These are phyloP conservation scores for Knoxdaviesia proteae DNA, from an alignment of 2,329 filamentous ascomycete genomes.

Conservation along the genomic window DNA sequence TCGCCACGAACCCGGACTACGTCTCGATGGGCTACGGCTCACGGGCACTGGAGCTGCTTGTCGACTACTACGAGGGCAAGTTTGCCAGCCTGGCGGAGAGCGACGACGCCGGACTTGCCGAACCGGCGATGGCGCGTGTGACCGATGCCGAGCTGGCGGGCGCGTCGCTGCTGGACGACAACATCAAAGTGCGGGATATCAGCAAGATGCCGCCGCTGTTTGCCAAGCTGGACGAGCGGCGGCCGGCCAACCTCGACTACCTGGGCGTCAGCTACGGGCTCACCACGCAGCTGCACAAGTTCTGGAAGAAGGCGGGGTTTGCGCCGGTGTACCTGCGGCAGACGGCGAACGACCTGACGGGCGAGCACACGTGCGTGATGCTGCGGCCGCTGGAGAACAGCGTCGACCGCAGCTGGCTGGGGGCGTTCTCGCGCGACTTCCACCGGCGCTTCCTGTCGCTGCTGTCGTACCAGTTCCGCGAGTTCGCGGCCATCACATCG, in stretches of 20 bases:
- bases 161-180: conserved; percentile 60
- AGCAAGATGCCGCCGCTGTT: conserved; percentile 86
- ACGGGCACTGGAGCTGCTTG: conserved; percentile 66
- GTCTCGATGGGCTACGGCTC: conserved; percentile 83
- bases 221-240: conserved; percentile 64
- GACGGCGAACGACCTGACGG: conserved; percentile 87
- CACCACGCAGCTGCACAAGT: conserved; percentile 72
- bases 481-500: conserved; percentile 58
- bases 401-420: conserved; percentile 65
- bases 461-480: conserved; percentile 78
- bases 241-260: conserved; percentile 68
- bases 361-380: conserved; percentile 97
- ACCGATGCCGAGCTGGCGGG: conserved; percentile 66
- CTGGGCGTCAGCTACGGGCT: conserved; percentile 89
- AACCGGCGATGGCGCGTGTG: conserved; percentile 52
- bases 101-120: conserved; percentile 24
- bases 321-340: conserved; percentile 84
- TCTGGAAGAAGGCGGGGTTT: conserved; percentile 84
- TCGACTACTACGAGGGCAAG: conserved; percentile 88
- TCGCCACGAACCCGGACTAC: conserved; percentile 92
- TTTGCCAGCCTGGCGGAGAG: conserved; percentile 69
- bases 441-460: conserved; percentile 81
- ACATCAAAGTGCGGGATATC: conserved; percentile 78
- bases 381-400: conserved; percentile 51
- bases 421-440: conserved; percentile 81